These are phyloP conservation scores for Sugiyamaella boreocaroliniensis DNA, from an alignment of 805 yeast genomes.

Conservation along the genomic window DNA sequence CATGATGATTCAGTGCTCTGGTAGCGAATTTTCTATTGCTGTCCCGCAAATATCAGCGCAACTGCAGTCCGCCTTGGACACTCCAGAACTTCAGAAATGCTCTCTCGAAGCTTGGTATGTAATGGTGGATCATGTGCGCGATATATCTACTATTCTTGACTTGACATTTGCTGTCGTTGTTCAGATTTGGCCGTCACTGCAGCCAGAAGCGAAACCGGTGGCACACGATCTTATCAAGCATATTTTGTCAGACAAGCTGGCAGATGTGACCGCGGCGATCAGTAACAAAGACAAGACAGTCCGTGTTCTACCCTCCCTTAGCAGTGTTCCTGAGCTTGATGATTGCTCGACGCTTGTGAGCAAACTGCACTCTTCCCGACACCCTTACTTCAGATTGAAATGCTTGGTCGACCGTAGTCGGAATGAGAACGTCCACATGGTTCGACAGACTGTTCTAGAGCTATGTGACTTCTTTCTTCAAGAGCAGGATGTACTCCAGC, in stretches of 20 bases:
- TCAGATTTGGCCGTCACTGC: conserved; percentile 56
- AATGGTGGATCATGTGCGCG: conserved; percentile 51
- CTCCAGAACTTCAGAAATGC: conserved; percentile 49
- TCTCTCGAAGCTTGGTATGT: conserved; percentile 65
- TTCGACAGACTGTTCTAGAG: conserved; percentile 64
- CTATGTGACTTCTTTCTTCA: conserved; percentile 42
- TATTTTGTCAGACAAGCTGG: conserved; percentile 20
- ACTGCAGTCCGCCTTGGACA: conserved; percentile 70
- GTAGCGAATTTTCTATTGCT: conserved; percentile 53
- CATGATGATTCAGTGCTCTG: conserved; percentile 50
- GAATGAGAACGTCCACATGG: conserved; percentile 63
- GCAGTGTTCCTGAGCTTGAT: not conserved
- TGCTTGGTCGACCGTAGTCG: conserved; percentile 48
- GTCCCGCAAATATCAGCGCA: conserved; percentile 83
- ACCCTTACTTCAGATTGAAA: conserved; percentile 6
- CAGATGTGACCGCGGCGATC: conserved; percentile 9
- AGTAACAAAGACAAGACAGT: not conserved
- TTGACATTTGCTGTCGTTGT: conserved; percentile 65
- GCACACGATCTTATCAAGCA: conserved; percentile 47
- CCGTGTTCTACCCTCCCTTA: not conserved
- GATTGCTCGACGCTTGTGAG: not conserved
- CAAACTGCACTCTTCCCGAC: not conserved
- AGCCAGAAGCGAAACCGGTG: conserved; percentile 41
- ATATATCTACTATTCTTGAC: conserved; percentile 62
- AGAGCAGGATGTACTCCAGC: conserved; percentile 18